Evolutionary conservation across 208 protist species (phyloP), one percentile per base, ranked within the genome.

Genomic region (Porcisia hertigi): DNA sequence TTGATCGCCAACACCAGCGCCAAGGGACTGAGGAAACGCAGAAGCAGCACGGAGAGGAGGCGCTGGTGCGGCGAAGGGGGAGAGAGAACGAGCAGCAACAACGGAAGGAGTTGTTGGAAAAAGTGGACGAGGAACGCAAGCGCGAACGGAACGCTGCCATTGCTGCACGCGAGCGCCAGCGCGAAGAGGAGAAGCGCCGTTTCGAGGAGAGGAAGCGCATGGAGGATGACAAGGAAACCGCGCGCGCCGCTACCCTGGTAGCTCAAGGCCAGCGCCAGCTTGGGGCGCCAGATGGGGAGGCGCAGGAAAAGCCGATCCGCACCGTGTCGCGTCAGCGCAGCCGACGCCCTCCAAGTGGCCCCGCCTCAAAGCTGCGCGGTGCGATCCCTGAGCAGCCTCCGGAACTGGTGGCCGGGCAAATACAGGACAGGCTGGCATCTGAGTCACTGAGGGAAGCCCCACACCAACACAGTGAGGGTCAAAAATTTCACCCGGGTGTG

Each of bases 381-480:
- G 84, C 70, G 1, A 92, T 94, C 54, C 87, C 90, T 7, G 85
- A 90, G 73, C 90, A 94, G 81, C 90, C 90, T 39, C 86, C 87
- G 41, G 90, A 94, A 60, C 63, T 87, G 23, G 77, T 74, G 59
- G 87, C 77, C 5, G 77, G 81, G 30, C 71, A 91, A 65, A 82
- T 94, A 20, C 79, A 77, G 69, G 90, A 92, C 71, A 80, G 59
- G 1, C 67, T 92, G 57, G 86, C 81, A 1, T 79, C 84, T 16
- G 82, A 84, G 5, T 64, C 76, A 5, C 43, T 80, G 7, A 55
- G 57, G n/a, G 75, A 67, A 71, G 36, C 45, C 49, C n/a, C 55
- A 39, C 49, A 77, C 65, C 41, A 30, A 43, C 9, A 62, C 47
- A 47, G 12, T 5, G 43, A 60, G 25, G 18, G 47, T 12, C 60